phyloP scores from a whole-genome alignment of 2,329 filamentous ascomycete species.

The Beauveria varroae region DNA sequence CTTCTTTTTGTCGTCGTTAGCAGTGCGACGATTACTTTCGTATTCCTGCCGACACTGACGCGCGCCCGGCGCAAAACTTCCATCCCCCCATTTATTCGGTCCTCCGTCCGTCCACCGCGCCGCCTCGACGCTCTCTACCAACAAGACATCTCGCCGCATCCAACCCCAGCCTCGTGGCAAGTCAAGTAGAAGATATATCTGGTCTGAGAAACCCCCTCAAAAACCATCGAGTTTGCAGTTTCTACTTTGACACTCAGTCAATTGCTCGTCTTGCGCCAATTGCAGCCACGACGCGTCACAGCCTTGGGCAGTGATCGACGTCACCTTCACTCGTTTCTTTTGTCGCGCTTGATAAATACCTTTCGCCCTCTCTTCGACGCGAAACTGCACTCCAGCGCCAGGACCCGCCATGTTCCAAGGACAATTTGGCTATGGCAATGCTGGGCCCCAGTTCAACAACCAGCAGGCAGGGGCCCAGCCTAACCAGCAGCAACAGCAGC shows the following conservation, averaged over 20 bases:
- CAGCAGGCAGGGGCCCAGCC: conserved; percentile 17
- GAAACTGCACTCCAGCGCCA: neutral
- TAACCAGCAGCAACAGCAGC: conserved; percentile 26
- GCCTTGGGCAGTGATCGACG: neutral
- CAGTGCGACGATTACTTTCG: neutral
- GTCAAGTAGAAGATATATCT: too few species aligned
- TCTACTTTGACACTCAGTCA: neutral
- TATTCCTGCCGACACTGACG: neutral
- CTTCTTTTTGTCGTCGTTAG: neutral
- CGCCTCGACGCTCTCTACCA: neutral
- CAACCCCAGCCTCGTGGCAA: neutral
- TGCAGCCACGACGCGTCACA: conserved; percentile 7
- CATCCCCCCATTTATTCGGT: neutral
- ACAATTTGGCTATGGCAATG: conserved; percentile 10
- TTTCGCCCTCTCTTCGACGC: neutral
- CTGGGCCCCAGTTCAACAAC: conserved; percentile 11
- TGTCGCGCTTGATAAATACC: neutral
- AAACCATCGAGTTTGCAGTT: neutral
- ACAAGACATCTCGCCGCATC: neutral
- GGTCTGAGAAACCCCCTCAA: neutral
- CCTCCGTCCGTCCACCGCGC: neutral
- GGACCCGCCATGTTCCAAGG: conserved; percentile 9
- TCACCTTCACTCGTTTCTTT: neutral
- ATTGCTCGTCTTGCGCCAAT: conserved; percentile 3
- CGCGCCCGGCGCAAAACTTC: conserved; percentile 10